Percentiles rank a stretch among this genome's conserved stretches.
Conservation (phyloP, 108 stramenopile genomes). For the Nannochloropsis oceanica region DNA sequence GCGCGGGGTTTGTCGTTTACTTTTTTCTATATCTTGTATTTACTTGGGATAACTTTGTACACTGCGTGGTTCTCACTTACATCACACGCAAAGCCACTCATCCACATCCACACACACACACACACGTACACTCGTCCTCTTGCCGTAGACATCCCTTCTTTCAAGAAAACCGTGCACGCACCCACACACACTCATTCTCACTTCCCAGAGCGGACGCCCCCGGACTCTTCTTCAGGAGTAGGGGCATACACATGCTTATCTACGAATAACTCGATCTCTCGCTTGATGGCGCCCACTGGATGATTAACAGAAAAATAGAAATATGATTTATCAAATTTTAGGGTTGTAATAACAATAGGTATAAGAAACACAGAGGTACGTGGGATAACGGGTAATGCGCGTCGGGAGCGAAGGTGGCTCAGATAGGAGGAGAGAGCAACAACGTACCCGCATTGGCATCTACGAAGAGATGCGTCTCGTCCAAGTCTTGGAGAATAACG, state of each 20-base stretch:
- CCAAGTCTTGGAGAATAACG: not conserved
- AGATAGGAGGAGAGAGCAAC: not conserved
- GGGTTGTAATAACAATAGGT: not conserved
- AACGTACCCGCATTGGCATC: not conserved
- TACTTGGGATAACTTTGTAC: no score
- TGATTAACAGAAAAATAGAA: not conserved
- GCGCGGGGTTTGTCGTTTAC: no score
- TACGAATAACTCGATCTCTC: not conserved
- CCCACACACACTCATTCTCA: no score
- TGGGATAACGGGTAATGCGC: not conserved
- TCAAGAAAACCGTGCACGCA: no score
- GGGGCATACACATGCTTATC: not conserved
- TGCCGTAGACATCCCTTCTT: no score
- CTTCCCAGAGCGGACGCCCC: not conserved
- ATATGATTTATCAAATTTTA: no score
- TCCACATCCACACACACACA: no score
- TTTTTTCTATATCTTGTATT: no score
- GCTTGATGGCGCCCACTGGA: not conserved
- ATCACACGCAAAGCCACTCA: no score
- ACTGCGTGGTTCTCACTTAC: no score
- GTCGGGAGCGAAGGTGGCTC: not conserved
- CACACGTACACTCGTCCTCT: no score
- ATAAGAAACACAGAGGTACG: not conserved
- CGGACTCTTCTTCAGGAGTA: not conserved
- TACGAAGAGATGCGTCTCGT: not conserved